Base-by-base conservation (phyloP, 192 early-diverging fungal genomes). In the Umbelopsis sp. region DNA sequence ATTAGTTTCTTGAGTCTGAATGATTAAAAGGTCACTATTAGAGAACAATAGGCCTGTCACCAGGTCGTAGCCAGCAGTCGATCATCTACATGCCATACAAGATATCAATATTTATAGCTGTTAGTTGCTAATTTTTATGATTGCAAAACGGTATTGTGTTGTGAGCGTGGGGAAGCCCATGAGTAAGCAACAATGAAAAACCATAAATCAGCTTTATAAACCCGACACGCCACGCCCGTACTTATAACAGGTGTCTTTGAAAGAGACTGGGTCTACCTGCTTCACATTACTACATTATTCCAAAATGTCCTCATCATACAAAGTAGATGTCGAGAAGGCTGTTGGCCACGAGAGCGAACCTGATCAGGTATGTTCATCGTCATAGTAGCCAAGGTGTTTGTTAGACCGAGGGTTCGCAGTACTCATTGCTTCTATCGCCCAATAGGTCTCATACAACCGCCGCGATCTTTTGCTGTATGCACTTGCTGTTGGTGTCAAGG, bases 391-490 rank as follows among this genome's bases (percentile, higher is more conserved):
- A 2, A 2, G 27, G 27, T 30, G 27, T 30, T 30, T n/a, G n/a
- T n/a, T n/a, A n/a, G 27, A 30, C 27, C 27, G 27, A 30, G 27
- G 27, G 27, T 2, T 30, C 27, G 3, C 27, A 30, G 27, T 3
- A 30, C 27, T 30, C 27, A 30, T 30, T 30, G 27, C 27, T 30
- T 30, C 33, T 27, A 11, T 25, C 23, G 50, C 15, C n/a, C 8
- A 64, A 47, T 53, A 74, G 73, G 51, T 68, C 44, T 35, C 41
- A 25, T 74, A 47, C 55, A 89, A 88, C 70, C 70, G 83, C 10
- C 77, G 91, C 20, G 91, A 93, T 69, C 71, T 89, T 15, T 82
- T 92, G 44, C 80, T 93, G 22, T 93, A 93, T 49, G 88, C 89
- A 10, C 68, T 91, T 20, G 86, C 88, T 12, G 82, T 92, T 37